Conservation (phyloP, 2,329 filamentous ascomycete genomes). For the Penicillium aurantiogriseum region DNA sequence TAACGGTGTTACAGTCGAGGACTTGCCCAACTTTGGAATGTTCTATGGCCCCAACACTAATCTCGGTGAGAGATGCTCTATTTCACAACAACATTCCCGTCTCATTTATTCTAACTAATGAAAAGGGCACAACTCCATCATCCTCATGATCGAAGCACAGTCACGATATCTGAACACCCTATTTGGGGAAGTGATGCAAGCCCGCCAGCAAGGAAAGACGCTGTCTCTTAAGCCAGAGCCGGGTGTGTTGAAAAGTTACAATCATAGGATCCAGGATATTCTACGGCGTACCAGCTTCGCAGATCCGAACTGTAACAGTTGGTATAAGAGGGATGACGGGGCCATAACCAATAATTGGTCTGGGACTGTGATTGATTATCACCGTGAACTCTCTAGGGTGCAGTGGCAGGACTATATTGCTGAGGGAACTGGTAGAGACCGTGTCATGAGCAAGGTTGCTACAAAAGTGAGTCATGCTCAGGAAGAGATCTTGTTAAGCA, state of each 20-base stretch:
- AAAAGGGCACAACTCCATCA: constrained; percentile 55
- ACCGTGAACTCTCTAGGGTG: constrained; percentile 40
- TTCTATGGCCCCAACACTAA: constrained; percentile 60
- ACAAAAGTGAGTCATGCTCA: constrained; percentile 33
- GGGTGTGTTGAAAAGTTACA: constrained; percentile 44
- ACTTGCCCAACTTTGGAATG: constrained; percentile 57
- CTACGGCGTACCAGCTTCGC: constrained; percentile 51
- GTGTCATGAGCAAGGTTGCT: constrained; percentile 25
- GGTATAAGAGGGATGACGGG: constrained; percentile 58
- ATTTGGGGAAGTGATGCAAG: constrained; percentile 50
- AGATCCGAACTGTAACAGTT: constrained; percentile 54
- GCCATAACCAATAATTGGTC: constrained; percentile 59
- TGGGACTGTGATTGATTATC: constrained; percentile 56
- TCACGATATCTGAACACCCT: constrained; percentile 54
- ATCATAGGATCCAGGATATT: constrained; percentile 47
- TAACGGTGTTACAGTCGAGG: constrained; percentile 52
- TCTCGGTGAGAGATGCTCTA: constrained; percentile 28
- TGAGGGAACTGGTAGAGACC: constrained; percentile 26
- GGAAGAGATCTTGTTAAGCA: constrained; percentile 38
- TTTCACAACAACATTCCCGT: not conserved
- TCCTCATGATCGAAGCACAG: constrained; percentile 63
- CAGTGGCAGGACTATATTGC: constrained; percentile 33
- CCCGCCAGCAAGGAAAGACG: constrained; percentile 39
- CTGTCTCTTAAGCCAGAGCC: constrained; percentile 49
- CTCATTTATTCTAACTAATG: not conserved